Conservation (phyloP, 305 asterid species). For the Fraxinus greggii region DNA sequence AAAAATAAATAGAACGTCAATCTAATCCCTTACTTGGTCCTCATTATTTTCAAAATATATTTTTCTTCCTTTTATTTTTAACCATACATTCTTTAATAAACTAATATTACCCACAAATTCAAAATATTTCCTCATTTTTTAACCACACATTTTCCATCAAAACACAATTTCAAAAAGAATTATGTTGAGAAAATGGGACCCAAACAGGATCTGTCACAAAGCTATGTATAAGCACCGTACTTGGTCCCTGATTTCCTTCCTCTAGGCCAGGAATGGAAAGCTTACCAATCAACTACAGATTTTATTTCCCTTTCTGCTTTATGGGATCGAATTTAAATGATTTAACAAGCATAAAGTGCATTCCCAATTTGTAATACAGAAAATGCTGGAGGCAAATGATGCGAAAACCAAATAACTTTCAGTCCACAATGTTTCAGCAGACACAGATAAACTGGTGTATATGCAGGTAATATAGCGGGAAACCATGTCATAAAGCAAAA, state of each 20-base stretch:
- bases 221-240: neutral
- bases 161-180: too few relatives aligned
- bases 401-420: neutral
- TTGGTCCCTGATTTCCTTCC: neutral
- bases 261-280: neutral
- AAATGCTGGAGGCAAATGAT: neutral
- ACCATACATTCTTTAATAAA: too few relatives aligned
- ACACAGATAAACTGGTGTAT: neutral
- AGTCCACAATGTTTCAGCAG: neutral
- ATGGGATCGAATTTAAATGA: neutral
- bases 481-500: slow-evolving; percentile 18
- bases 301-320: neutral
- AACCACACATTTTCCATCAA: too few relatives aligned
- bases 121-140: too few relatives aligned
- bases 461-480: neutral
- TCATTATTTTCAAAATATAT: too few relatives aligned
- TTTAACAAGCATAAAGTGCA: neutral
- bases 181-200: too few relatives aligned
- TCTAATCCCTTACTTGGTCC: too few relatives aligned
- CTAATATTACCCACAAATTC: too few relatives aligned
- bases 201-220: neutral
- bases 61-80: too few relatives aligned
- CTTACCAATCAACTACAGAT: neutral
- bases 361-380: neutral
- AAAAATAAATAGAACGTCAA: neutral